A percentile compares a stretch with the other conserved stretches of the same genome.
These are phyloP conservation scores for Boletus rufocinnamomeus DNA, from an alignment of 768 basidiomycete genomes.

Conservation along the genomic window DNA sequence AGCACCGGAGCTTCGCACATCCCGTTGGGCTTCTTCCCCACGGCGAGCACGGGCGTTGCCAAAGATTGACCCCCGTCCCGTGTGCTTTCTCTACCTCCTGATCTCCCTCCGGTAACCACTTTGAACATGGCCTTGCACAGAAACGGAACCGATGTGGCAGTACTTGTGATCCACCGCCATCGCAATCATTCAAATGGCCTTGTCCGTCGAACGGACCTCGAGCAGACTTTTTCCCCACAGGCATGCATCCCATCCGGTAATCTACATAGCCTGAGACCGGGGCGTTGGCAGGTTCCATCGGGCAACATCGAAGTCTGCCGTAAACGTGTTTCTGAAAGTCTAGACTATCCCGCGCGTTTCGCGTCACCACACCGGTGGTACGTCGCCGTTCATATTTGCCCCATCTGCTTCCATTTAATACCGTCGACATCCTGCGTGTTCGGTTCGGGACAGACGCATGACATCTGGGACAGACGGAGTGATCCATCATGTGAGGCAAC, in stretches of 20 bases:
- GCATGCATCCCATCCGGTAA: slow-evolving; percentile 2
- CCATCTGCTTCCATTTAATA: slow-evolving; percentile 1
- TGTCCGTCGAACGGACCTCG: not conserved
- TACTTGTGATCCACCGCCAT: not conserved
- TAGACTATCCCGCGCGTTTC: not conserved
- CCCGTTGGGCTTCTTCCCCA: slow-evolving; percentile 8
- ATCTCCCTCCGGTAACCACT: slow-evolving; percentile 7
- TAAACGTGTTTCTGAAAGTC: not conserved
- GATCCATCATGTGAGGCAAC: not conserved
- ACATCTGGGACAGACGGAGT: no score
- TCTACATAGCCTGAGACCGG: slow-evolving; percentile 7
- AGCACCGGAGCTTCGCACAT: slow-evolving; percentile 8
- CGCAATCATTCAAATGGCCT: not conserved
- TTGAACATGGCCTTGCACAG: not conserved
- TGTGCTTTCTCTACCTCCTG: slow-evolving; percentile 2
- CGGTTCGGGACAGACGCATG: not conserved
- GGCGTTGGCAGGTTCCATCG: not conserved
- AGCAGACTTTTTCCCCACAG: slow-evolving; percentile 7
- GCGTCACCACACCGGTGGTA: slow-evolving; percentile 13
- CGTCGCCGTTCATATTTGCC: slow-evolving; percentile 17
- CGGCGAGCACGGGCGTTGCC: slow-evolving; percentile 15
- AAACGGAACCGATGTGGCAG: slow-evolving; percentile 9
- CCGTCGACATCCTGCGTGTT: slow-evolving; percentile 7
- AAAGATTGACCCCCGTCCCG: not conserved
- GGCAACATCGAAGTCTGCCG: slow-evolving; percentile 1